Evolutionary conservation across 2,329 filamentous ascomycete species (phyloP).

Genomic region (Diplocarpon mali): DNA sequence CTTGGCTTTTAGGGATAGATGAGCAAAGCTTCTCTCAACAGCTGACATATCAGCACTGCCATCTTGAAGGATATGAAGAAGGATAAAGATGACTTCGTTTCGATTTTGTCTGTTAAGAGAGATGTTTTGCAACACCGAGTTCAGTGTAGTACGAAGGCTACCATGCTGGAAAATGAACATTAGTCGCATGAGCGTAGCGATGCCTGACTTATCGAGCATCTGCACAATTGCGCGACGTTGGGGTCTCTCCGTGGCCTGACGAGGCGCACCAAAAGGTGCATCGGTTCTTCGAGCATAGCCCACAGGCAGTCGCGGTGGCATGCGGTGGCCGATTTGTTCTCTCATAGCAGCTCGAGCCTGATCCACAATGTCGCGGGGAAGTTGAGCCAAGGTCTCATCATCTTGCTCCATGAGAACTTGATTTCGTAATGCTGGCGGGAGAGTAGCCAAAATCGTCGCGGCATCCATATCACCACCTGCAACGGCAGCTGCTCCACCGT

Average conservation of each 20-base stretch:
- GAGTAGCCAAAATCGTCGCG: slow-evolving; percentile 82
- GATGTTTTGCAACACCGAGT: slow-evolving; percentile 79
- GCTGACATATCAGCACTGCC: slow-evolving; percentile 88
- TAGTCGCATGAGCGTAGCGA: slow-evolving; percentile 90
- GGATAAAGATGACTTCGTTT: slow-evolving; percentile 82
- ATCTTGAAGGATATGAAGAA: slow-evolving; percentile 90
- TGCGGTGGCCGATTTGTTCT: slow-evolving; percentile 25
- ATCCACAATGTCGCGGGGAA: slow-evolving; percentile 76
- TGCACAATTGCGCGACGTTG: slow-evolving; percentile 79
- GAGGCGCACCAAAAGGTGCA: slow-evolving; percentile 32
- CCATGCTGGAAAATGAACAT: slow-evolving; percentile 96
- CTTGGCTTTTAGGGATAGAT: slow-evolving; percentile 83
- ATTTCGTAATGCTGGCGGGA: slow-evolving; percentile 74
- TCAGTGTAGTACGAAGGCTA: slow-evolving; percentile 72
- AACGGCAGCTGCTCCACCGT: slow-evolving; percentile 39
- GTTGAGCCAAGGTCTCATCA: slow-evolving; percentile 70
- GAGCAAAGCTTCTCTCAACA: slow-evolving; percentile 89
- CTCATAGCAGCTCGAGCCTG: slow-evolving; percentile 65
- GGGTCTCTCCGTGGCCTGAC: slow-evolving; percentile 37
- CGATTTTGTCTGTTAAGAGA: slow-evolving; percentile 96
- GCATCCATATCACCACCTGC: slow-evolving; percentile 72
- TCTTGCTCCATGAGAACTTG: slow-evolving; percentile 87
- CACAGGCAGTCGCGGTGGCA: slow-evolving; percentile 12
- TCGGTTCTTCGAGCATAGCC: slow-evolving; percentile 37
- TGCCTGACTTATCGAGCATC: slow-evolving; percentile 91